These are phyloP conservation scores for Yamadazyma atmosphaerica DNA, from an alignment of 1,139 yeast genomes.

Conservation along the genomic window DNA sequence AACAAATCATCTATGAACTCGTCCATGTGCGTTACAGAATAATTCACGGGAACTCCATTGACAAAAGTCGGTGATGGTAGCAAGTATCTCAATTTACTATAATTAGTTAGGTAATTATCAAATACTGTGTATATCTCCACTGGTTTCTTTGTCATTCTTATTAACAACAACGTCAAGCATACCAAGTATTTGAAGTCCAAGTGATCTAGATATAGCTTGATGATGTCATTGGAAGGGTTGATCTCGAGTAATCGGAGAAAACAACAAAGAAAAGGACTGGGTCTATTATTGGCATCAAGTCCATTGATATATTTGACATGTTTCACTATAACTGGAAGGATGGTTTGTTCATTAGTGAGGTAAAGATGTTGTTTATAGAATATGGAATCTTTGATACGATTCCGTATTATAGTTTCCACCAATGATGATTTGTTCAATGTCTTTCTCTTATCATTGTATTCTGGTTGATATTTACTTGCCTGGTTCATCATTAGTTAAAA, in stretches of 20 bases:
- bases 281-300: conserved; percentile 48
- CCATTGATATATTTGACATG: conserved; percentile 51
- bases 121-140: conserved; percentile 47
- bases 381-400: conserved; percentile 63
- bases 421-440: conserved; percentile 50
- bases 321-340: conserved; percentile 35
- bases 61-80: conserved; percentile 29
- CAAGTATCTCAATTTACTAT: conserved; percentile 45
- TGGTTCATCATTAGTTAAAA: neutral
- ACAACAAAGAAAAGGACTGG: conserved; percentile 66
- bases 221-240: conserved; percentile 55
- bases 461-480: conserved; percentile 8
- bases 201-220: conserved; percentile 53
- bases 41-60: conserved; percentile 26
- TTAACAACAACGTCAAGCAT: conserved; percentile 58
- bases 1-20: conserved; percentile 59
- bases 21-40: conserved; percentile 51
- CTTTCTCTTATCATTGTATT: conserved; percentile 25
- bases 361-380: conserved; percentile 69
- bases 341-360: conserved; percentile 55
- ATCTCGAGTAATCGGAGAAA: conserved; percentile 62
- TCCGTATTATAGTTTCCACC: conserved; percentile 68
- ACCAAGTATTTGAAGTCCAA: conserved; percentile 63
- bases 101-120: conserved; percentile 57
- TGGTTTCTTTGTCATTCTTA: conserved; percentile 50